Evolutionary conservation across 1,139 yeast genomes (phyloP), one percentile per base, ranked within the genome.

Genomic region (Citeromyces hawaiiensis): DNA sequence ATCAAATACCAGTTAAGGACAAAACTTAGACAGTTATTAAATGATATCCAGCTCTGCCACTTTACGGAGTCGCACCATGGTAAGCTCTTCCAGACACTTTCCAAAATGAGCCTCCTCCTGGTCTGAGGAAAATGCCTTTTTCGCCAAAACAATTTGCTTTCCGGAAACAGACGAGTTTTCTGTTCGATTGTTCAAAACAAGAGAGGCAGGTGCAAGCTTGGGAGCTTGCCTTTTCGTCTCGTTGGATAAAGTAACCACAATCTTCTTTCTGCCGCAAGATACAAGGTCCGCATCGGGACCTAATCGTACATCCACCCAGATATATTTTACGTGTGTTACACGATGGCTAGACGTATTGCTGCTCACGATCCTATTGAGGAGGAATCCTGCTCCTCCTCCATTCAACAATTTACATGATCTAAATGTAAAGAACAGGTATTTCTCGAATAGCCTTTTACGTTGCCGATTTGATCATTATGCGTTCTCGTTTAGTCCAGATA

Each of bases 261-360:
- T 68, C 38, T 57, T 59, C 45, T 66, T 62, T 5, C 54, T 52
- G 1, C 74, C 74, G 14, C 54, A 49, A 41, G 75, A 50, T 4
- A 85, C 65, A 3, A 53, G 55, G 10, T 56, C 49, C 0, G 85
- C 76, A 18, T 66, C 60, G 2, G 66, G 64, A 0, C 94, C 94
- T 1, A 68, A 50, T 46, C 66, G 66, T 4, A 86, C 72, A 50
- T 87, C n/a, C n/a, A n/a, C n/a, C n/a, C n/a, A n/a, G n/a, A n/a
- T n/a, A n/a, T n/a, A n/a, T n/a, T n/a, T n/a, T n/a, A n/a, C n/a
- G n/a, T n/a, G n/a, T n/a, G n/a, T n/a, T n/a, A n/a, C n/a, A n/a
- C n/a, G n/a, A n/a, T n/a, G n/a, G n/a, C n/a, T n/a, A n/a, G n/a
- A n/a, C n/a, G n/a, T n/a, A n/a, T n/a, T n/a, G n/a, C n/a, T n/a